Conservation (phyloP, 164 flowering plant genomes). For the Liriodendron chinense region DNA sequence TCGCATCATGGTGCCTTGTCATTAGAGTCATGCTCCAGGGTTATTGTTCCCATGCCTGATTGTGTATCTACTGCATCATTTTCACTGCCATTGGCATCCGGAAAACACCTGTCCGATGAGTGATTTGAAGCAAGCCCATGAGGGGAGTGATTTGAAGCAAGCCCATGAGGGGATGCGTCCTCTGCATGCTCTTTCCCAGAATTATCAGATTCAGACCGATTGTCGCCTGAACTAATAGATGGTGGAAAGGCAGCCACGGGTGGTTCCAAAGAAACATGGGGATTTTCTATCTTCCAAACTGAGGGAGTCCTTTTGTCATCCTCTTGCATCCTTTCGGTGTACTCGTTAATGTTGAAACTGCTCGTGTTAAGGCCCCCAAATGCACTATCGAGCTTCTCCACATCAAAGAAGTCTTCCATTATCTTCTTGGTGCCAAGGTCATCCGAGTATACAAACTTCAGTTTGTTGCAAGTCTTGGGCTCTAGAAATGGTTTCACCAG, state of each 20-base stretch:
- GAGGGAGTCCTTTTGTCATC: slow-evolving; percentile 64
- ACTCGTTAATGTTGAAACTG: slow-evolving; percentile 57
- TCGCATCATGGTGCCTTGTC: slow-evolving; percentile 5
- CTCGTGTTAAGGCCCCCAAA: slow-evolving; percentile 66
- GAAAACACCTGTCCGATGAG: background rate
- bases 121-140: background rate
- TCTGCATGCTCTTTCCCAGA: slow-evolving; percentile 29
- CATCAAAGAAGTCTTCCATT: slow-evolving; percentile 73
- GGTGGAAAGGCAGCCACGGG: slow-evolving; percentile 8
- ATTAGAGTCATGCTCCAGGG: background rate
- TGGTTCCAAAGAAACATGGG: slow-evolving; percentile 15
- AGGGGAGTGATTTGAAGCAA: background rate
- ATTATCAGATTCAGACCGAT: slow-evolving; percentile 40
- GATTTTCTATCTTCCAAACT: slow-evolving; percentile 41
- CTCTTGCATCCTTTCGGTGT: slow-evolving; percentile 80
- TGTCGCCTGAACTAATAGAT: slow-evolving; percentile 15
- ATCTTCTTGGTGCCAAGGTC: slow-evolving; percentile 55
- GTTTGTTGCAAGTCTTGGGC: slow-evolving; percentile 78
- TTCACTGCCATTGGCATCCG: background rate
- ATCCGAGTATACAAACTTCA: slow-evolving; percentile 80
- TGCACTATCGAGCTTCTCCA: slow-evolving; percentile 71
- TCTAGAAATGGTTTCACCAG: slow-evolving; percentile 85
- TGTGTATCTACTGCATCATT: slow-evolving; percentile 3
- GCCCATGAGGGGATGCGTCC: background rate
- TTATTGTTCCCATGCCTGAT: slow-evolving; percentile 2